Percentiles rank a stretch among this genome's conserved stretches.
Evolutionary conservation across 2,329 filamentous ascomycete species (phyloP).

Genomic region (Phoma sp.): DNA sequence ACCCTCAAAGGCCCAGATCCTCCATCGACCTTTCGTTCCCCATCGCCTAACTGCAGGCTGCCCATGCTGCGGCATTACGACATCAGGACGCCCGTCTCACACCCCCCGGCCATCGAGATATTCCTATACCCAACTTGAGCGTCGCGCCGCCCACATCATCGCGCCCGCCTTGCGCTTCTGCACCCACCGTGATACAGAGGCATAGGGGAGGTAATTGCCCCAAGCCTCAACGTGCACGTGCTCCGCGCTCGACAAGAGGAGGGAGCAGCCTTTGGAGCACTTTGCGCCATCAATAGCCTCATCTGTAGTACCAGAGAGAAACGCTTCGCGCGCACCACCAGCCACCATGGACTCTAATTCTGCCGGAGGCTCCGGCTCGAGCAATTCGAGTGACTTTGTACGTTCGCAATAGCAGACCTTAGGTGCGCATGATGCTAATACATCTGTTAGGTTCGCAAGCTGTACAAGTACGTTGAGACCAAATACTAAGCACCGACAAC

Average conservation of each 20-base stretch:
- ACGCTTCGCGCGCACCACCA: constrained; percentile 2
- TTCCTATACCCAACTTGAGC: constrained; percentile 20
- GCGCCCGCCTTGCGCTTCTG: constrained; percentile 2
- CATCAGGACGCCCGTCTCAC: constrained; percentile 25
- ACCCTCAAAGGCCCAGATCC: constrained; percentile 34
- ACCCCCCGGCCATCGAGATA: constrained; percentile 23
- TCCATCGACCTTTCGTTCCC: constrained; percentile 25
- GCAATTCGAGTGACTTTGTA: constrained; percentile 96
- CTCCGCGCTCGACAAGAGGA: constrained; percentile 2
- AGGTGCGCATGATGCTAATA: constrained; percentile 24
- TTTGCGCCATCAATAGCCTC: neutral
- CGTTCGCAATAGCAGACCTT: constrained; percentile 51
- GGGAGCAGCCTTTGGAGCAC: neutral
- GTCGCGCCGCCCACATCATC: constrained; percentile 20
- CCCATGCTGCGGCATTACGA: constrained; percentile 32
- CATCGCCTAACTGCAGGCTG: constrained; percentile 24
- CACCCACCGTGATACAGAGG: constrained; percentile 3
- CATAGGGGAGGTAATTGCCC: constrained; percentile 16
- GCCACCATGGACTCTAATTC: constrained; percentile 43
- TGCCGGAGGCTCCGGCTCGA: constrained; percentile 57
- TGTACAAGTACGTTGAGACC: constrained; percentile 81
- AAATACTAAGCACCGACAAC: neutral
- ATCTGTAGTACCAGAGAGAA: neutral
- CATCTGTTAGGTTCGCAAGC: constrained; percentile 80
- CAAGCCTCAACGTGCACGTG: constrained; percentile 13